Evolutionary conservation across 192 early-diverging fungal species (phyloP).

Genomic region (Gaertneriomyces semiglobifer): DNA sequence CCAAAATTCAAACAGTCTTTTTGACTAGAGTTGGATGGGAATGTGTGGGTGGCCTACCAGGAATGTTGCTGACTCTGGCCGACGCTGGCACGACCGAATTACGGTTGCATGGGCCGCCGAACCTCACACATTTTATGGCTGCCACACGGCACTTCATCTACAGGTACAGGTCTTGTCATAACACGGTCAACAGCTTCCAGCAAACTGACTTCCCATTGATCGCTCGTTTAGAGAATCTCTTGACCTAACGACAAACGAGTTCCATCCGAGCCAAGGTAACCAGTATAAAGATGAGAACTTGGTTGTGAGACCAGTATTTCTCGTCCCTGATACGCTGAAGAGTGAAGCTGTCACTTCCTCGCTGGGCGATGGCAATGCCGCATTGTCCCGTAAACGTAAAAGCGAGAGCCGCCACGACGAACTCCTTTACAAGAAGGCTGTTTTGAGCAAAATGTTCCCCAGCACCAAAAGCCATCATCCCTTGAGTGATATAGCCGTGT

Average conservation of each 20-base stretch:
- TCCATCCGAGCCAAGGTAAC: constrained; percentile 5
- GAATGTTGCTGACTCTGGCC: constrained; percentile 78
- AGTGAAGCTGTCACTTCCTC: neutral
- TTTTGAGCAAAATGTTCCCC: constrained; percentile 28
- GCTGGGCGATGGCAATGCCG: neutral
- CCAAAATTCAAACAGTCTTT: constrained; percentile 74
- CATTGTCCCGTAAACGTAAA: constrained; percentile 17
- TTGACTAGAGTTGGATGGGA: constrained; percentile 81
- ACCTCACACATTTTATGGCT: constrained; percentile 74
- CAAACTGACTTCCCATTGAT: neutral
- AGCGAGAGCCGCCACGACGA: constrained; percentile 3
- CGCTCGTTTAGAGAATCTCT: constrained; percentile 15
- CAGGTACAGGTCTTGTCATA: constrained; percentile 34
- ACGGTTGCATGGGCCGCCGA: constrained; percentile 70
- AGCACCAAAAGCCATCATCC: constrained; percentile 1
- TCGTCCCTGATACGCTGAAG: constrained; percentile 48
- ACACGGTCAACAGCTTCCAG: neutral
- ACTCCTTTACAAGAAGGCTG: constrained; percentile 4
- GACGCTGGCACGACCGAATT: constrained; percentile 64
- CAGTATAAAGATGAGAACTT: constrained; percentile 68
- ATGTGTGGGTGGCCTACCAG: constrained; percentile 83
- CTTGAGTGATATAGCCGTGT: neutral
- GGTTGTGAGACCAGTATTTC: constrained; percentile 58
- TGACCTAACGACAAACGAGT: constrained; percentile 4
- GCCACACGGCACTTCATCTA: constrained; percentile 75